Evolutionary conservation across 805 yeast genomes (phyloP), one percentile per base, ranked within the genome.

Genomic region (Jamesozyma rosinii): DNA sequence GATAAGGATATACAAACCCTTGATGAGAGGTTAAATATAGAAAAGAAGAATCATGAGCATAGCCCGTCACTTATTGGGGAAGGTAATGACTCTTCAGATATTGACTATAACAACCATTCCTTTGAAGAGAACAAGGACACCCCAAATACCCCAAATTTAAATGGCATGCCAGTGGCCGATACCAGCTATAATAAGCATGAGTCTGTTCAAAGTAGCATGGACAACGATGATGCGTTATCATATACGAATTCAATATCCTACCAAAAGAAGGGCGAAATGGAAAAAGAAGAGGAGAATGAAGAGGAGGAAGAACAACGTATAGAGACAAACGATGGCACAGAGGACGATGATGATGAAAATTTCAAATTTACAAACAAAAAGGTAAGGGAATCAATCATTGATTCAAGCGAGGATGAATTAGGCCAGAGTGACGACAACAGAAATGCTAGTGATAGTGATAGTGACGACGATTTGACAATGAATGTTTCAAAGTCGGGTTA

Each of bases 401-500:
- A 45, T 20, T 44, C 55, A 10, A 47, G 50, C 34, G 49, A 42
- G 37, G 52, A 53, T 13, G 53, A 49, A 35, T 24, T 24, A 11
- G 17, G n/a, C 9, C 19, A 32, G 9, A 32, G 19, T n/a, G 37
- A 13, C 34, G 30, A 4, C 11, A 35, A 35, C 22, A 35, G 30
- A 31, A 31, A 22, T 22, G 13, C 9, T 14, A 31, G 26, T 35
- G 33, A 29, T 9, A 32, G 33, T 9, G 41, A 37, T 8, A 41
- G 45, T 20, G 54, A 48, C 20, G 53, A 51, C 26, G 47, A 46
- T 26, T 21, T 21, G 33, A 41, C 17, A 3, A 32, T 45, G 38
- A 48, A 43, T 38, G 52, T 54, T 2, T 49, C 61, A 3, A 49
- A 49, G 35, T 47, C 53, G 8, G 63, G 63, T 5, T 58, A 58